These are phyloP conservation scores for Gymnopilus junonius DNA, from an alignment of 768 basidiomycete species.

Conservation along the genomic window DNA sequence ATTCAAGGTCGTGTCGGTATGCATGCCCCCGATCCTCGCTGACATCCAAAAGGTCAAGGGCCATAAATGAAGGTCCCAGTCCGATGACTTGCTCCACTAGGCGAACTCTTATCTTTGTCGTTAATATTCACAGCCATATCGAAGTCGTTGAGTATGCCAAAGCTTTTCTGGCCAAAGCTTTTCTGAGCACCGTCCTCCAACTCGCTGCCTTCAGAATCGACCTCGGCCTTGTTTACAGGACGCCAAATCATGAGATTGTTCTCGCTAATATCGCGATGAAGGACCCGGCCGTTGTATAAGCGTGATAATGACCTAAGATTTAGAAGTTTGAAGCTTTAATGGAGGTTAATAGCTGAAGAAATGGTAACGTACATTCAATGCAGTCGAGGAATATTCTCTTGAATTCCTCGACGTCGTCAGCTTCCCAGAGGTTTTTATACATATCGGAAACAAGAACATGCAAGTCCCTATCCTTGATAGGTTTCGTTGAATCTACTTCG, in stretches of 20 bases:
- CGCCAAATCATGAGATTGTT: constrained; percentile 32
- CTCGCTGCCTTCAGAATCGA: background rate
- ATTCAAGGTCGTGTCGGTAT: constrained; percentile 30
- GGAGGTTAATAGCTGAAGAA: no score
- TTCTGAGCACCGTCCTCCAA: background rate
- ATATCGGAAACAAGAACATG: no score
- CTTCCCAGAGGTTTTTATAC: no score
- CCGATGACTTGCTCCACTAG: constrained; percentile 20
- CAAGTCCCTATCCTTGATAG: no score
- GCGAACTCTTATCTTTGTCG: background rate
- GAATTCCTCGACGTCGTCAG: constrained; percentile 26
- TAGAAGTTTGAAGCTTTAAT: no score
- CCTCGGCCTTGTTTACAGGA: background rate
- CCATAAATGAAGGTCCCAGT: constrained; percentile 36
- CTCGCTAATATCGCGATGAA: constrained; percentile 37
- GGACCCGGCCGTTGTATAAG: constrained; percentile 20
- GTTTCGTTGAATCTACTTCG: no score
- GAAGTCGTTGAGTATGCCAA: constrained; percentile 34
- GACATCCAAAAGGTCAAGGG: constrained; percentile 25
- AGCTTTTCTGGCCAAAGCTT: background rate
- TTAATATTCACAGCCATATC: constrained; percentile 25
- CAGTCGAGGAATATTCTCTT: constrained; percentile 31
- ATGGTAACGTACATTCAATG: constrained; percentile 31
- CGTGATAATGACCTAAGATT: constrained; percentile 32
- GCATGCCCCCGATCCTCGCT: constrained; percentile 13